Evolutionary conservation across 495 filamentous ascomycete species (phyloP), one percentile per base, ranked within the genome.

Genomic region (Penicillium riverlandense): DNA sequence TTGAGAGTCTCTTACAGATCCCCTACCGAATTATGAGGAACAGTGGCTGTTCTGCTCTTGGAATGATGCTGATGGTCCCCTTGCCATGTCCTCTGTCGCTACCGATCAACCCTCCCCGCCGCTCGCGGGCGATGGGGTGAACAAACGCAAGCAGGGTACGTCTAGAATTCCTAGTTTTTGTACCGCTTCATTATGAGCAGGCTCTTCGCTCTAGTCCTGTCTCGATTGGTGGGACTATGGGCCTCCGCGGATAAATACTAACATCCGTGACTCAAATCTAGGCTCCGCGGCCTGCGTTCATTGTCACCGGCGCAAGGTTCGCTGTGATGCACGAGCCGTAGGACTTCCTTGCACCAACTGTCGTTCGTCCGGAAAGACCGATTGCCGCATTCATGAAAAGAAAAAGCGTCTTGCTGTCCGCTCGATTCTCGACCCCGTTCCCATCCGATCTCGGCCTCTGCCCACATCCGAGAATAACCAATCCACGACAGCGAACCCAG

Each of bases 351-450:
- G 70, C 45, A 66, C 67, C 31, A 71, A 73, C 46, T 73, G 70
- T 49, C 67, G 66, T 39, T 58, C 65, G 30, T 66, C 66, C 33
- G 67, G 67, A 35, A 73, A 69, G 45, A 31, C 50, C n/a, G 70
- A 73, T 47, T 73, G 70, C 37, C 67, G 62, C 34, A 70, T 73
- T 35, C 70, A 73, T 43, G 70, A 73, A 46, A 73, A 73, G 55
- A 71, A 70, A 48, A 73, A 71, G 43, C 65, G 68, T 12, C 53
- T 70, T 36, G 63, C 65, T 13, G 61, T 66, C 43, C 67, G 70
- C 42, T 73, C 70, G 22, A 70, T 70, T 32, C 59, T 73, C 29
- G 66, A 73, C 45, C 70, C 70, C 31, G 70, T 73, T 39, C 70
- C 70, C n/a, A 73, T 73, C 47, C 67, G 58, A 49, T 70, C 62